Base-by-base conservation (phyloP, 177 flowering plant species). In the Tripterygium wilfordii region DNA sequence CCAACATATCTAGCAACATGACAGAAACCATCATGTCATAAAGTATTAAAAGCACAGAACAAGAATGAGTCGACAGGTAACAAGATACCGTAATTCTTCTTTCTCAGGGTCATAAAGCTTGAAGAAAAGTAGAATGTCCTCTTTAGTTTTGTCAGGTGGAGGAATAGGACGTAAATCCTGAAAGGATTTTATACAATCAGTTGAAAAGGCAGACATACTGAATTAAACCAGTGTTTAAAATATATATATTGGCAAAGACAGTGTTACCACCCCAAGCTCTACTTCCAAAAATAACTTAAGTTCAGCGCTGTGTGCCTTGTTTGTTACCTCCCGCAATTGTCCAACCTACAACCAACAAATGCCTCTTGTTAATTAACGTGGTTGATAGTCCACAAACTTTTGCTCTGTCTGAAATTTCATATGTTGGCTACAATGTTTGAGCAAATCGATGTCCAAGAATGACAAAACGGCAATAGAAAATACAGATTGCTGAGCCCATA, bases 81-180 rank as follows among this genome's bases (percentile, higher is more conserved):
- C 24, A 24, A 36, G 13, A 55, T 75, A 88, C 96, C 89, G 61
- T 24, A 88, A 71, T 59, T 76, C 83, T 64, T 76, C 85, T 60
- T 83, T 88, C 52, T 64, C 76, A 39, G 91, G 87, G 40, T 83
- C 78, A 73, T 88, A 88, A 57, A 81, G 82, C 67, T 88, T 88
- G 63, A 88, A 88, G 73, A 88, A 85, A 37, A 88, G 85, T 25
- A 88, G 60, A 51, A 77, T 77, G 45, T 88, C 95, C 36, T 88
- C 96, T 62, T 74, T 85, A 10, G 77, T 71, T 59, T 85, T 88
- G 8, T 79, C 95, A 27, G 86, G 85, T 14, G 85, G 79, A 26
- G 76, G 58, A 49, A 81, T 45, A 37, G 80, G 83, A 45, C 37
- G 64, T 14, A 61, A 42, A 70, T 85, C 90, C 96, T 82, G 76